Percentiles rank a stretch among this genome's conserved stretches.
Conservation (phyloP, 768 basidiomycete genomes). For the Lactifluus rugatus region DNA sequence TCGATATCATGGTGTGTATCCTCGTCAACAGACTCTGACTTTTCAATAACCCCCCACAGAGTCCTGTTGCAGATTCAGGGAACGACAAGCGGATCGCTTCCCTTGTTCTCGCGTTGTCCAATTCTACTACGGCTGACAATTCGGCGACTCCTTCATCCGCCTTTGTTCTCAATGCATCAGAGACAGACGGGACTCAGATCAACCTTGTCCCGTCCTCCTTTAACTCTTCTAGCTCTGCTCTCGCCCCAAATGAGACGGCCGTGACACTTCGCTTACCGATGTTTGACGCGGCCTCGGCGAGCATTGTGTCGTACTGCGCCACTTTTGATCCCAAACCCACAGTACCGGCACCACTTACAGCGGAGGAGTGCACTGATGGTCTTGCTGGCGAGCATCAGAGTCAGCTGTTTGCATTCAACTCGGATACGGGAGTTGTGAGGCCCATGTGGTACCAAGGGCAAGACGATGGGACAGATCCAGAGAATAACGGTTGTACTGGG, state of each 20-base stretch:
- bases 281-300: slow-evolving; percentile 30
- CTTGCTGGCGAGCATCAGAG: slow-evolving; percentile 30
- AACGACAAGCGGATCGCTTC: slow-evolving; percentile 32
- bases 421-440: slow-evolving; percentile 35
- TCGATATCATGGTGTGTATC: slow-evolving; percentile 41
- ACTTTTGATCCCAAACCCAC: slow-evolving; percentile 50
- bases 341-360: slow-evolving; percentile 39
- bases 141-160: neutral
- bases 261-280: slow-evolving; percentile 40
- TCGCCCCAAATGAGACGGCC: slow-evolving; percentile 19
- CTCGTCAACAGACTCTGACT: slow-evolving; percentile 5
- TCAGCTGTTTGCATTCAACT: slow-evolving; percentile 53
- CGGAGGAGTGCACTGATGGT: slow-evolving; percentile 33
- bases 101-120: slow-evolving; percentile 27
- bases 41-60: slow-evolving; percentile 22
- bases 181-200: slow-evolving; percentile 24
- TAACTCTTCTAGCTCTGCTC: neutral
- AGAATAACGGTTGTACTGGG: slow-evolving; percentile 14
- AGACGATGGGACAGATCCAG: slow-evolving; percentile 23
- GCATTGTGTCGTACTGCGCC: slow-evolving; percentile 41
- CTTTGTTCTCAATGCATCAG: slow-evolving; percentile 29
- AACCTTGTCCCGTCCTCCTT: slow-evolving; percentile 21
- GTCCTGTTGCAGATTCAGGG: slow-evolving; percentile 28
- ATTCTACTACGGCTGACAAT: neutral
- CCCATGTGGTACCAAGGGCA: slow-evolving; percentile 40